phyloP scores from a whole-genome alignment of 2,329 filamentous ascomycete genomes.

The Bertia moriformis region DNA sequence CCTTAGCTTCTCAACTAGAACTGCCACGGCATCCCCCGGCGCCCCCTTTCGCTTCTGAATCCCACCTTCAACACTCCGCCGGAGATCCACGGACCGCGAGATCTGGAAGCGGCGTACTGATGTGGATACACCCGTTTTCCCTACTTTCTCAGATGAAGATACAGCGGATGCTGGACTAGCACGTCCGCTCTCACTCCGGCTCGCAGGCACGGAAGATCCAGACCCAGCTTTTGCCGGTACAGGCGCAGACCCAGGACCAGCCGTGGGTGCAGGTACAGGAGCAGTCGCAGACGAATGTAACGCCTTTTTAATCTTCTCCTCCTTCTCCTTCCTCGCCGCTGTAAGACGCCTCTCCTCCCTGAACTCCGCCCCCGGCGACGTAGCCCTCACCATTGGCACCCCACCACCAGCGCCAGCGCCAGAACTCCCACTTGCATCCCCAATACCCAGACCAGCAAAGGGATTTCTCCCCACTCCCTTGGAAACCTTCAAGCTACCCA shows the following conservation, averaged over 20 bases:
- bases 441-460: conserved; percentile 2
- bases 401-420: conserved; percentile 7
- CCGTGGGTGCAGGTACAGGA: neutral
- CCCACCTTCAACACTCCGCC: conserved; percentile 7
- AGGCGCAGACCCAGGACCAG: neutral
- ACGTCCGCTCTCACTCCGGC: too few species aligned
- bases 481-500: neutral
- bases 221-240: neutral
- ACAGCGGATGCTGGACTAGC: neutral
- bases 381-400: conserved; percentile 22
- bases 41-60: neutral
- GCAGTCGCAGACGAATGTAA: neutral
- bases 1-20: conserved; percentile 21
- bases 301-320: conserved; percentile 12
- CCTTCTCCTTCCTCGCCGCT: conserved; percentile 11
- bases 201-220: too few species aligned
- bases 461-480: neutral
- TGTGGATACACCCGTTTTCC: too few species aligned
- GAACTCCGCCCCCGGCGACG: conserved; percentile 22
- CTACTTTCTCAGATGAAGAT: too few species aligned
- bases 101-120: neutral
- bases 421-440: too few species aligned
- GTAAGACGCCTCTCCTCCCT: conserved; percentile 15
- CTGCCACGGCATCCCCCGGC: conserved; percentile 12
- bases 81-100: conserved; percentile 11